phyloP scores from a whole-genome alignment of 2,329 filamentous ascomycete genomes.

The Xylaria sp. region DNA sequence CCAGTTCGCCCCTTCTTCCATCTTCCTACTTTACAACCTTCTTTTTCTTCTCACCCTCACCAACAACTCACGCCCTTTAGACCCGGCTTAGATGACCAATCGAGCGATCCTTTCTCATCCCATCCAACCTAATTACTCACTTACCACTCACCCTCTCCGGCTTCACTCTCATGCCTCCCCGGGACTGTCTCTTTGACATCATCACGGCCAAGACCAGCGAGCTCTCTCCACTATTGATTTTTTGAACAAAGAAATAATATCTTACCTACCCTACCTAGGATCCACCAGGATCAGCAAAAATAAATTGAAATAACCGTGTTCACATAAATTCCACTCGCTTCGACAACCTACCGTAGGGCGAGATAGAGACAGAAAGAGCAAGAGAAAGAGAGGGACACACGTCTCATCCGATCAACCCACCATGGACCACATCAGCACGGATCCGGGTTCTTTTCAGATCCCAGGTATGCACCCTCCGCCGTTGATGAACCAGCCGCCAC shows the following conservation, averaged over 20 bases:
- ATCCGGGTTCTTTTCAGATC: slow-evolving; percentile 49
- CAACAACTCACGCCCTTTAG: neutral
- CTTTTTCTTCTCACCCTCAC: neutral
- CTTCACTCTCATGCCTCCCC: neutral
- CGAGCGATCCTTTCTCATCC: neutral
- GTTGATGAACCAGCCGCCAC: slow-evolving; percentile 61
- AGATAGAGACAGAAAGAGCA: too few species aligned
- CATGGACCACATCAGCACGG: slow-evolving; percentile 46
- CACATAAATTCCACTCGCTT: neutral
- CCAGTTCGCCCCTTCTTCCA: neutral
- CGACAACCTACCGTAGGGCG: slow-evolving; percentile 6
- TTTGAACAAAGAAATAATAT: neutral
- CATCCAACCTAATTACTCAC: neutral
- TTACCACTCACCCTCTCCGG: neutral
- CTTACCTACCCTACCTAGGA: neutral
- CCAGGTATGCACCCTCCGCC: slow-evolving; percentile 50
- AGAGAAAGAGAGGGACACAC: slow-evolving; percentile 1
- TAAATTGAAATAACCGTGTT: neutral
- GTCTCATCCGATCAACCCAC: neutral
- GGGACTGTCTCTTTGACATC: neutral
- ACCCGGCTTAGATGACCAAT: neutral
- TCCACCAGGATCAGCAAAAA: neutral
- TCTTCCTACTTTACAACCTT: neutral
- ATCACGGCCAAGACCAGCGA: neutral
- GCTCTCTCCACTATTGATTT: slow-evolving; percentile 6